Base-by-base conservation (phyloP, 225 moss, liverwort and hornwort genomes). In the Bryum argenteum region DNA sequence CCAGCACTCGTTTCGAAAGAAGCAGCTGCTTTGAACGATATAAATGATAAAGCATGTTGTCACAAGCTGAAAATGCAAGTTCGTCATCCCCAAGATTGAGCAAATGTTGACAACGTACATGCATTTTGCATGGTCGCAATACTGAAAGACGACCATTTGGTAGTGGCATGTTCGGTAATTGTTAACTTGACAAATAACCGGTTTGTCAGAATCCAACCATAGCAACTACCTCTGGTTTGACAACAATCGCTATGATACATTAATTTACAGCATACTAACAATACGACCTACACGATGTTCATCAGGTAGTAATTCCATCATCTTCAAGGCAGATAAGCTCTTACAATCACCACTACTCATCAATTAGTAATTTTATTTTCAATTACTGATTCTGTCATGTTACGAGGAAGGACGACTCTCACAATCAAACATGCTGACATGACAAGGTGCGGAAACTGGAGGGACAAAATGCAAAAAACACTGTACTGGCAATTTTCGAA, bases 361-460 rank as follows among this genome's bases (percentile, higher is more conserved):
- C 56, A 63, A 21, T n/a, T n/a, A n/a, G n/a, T n/a, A n/a, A n/a
- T n/a, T n/a, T n/a, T n/a, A n/a, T n/a, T n/a, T n/a, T 43, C 16
- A 23, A 24, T 22, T 38, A 52, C 50, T 37, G 8, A 51, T 28
- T 52, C 58, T 14, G 22, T 18, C 3, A 1, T 10, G 4, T 43
- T 11, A 28, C 11, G 33, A 64, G 58, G 15, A 14, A 11, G 54
- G 10, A 18, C 60, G 8, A 58, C 22, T 24, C 53, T 40, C 19
- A 63, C 50, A 12, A 45, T 20, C 23, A n/a, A 18, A 37, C 52
- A 3, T 14, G 19, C 33, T 70, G 26, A 61, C 44, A 61, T 45
- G 71, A 58, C 47, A 5, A 80, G 54, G 28, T 74, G 41, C 14
- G 26, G 45, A 9, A 59, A 64, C 33, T 18, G 22, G 75, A 61